Percentiles rank a stretch among this genome's conserved stretches.
Evolutionary conservation across 331 rosid genomes (phyloP).

Genomic region (Quercus lobata): DNA sequence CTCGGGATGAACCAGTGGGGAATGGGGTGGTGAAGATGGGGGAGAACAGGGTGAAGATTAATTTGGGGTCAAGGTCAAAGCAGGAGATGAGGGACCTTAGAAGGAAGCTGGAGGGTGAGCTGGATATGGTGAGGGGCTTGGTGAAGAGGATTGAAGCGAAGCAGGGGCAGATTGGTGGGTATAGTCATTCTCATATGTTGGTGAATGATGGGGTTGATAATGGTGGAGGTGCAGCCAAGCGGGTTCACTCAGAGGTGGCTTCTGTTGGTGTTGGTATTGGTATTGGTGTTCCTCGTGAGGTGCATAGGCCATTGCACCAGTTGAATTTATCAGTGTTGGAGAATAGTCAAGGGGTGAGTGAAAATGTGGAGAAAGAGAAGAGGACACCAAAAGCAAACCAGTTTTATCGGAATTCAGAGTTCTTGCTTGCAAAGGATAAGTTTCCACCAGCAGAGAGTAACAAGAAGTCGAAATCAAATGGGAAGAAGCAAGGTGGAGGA

Average conservation of each 20-base stretch:
- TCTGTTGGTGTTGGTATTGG: constrained; percentile 37
- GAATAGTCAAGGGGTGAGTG: constrained; percentile 63
- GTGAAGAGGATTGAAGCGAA: constrained; percentile 69
- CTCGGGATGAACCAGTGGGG: constrained; percentile 34
- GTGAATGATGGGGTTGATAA: constrained; percentile 37
- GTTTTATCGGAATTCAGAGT: constrained; percentile 79
- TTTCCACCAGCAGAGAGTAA: constrained; percentile 84
- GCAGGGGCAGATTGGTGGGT: constrained; percentile 49
- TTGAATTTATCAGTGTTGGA: constrained; percentile 56
- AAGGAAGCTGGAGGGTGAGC: constrained; percentile 64
- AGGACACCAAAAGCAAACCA: constrained; percentile 96
- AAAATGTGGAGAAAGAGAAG: constrained; percentile 84
- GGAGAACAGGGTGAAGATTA: constrained; percentile 36
- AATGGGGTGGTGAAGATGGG: constrained; percentile 32
- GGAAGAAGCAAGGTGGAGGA: constrained; percentile 65
- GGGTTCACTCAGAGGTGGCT: constrained; percentile 62
- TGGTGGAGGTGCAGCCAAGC: constrained; percentile 42
- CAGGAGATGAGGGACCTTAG: constrained; percentile 51
- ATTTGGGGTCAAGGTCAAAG: constrained; percentile 45
- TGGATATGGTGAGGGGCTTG: constrained; percentile 55
- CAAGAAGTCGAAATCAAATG: constrained; percentile 72
- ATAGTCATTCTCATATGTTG: constrained; percentile 27
- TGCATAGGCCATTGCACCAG: constrained; percentile 53
- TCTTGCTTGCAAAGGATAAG: constrained; percentile 87
- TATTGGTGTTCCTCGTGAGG: constrained; percentile 45